Base-by-base conservation (phyloP, 495 filamentous ascomycete species). In the Chaetomium cochliodes region DNA sequence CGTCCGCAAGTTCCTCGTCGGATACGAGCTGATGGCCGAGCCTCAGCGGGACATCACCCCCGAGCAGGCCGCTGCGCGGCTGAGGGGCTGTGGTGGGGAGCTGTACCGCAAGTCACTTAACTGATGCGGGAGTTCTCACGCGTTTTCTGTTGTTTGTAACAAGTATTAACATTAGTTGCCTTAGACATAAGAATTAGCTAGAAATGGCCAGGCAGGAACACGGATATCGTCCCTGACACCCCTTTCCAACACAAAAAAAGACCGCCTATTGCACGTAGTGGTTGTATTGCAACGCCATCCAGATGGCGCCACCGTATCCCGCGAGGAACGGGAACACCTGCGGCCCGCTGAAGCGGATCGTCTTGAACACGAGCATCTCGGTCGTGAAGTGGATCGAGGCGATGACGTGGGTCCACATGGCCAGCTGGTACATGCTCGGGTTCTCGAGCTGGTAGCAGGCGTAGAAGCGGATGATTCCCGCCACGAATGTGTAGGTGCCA, bases 1-100 rank as follows among this genome's bases (percentile, higher is more conserved):
- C 6, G 96, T 98, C 39, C 86, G 89, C 63, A 98, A 98, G 80
- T 98, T 98, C 78, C 71, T 97, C 47, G 94, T 98, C 30, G 94
- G 94, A 58, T 97, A 93, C 74, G 93, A 98, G 77, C 78, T 98
- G 81, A 86, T 98, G 87, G 94, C 90, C 2, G 94, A 98, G 77
- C 94, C 94, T 28, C 94, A 98, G 76, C 85, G 94, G 55, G 94
- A 98, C 74, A 98, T 98, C 70, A 98, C 96, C 2, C 93, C 94
- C 0, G 94, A 98, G 76, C 94, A 98, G 74, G 94, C 96, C 15
- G 91, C 94, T 30, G 87, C 86, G 33, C 85, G 85, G 44, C 76
- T 98, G 57, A 82, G 92, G 65, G 81, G 82, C 58, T 82, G 90
- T 56, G 91, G 88, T 0, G 92, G 92, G 7, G 85, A 90, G 75